Conservation (phyloP, 139 green algal species). For the Astrephomene gubernaculifera region DNA sequence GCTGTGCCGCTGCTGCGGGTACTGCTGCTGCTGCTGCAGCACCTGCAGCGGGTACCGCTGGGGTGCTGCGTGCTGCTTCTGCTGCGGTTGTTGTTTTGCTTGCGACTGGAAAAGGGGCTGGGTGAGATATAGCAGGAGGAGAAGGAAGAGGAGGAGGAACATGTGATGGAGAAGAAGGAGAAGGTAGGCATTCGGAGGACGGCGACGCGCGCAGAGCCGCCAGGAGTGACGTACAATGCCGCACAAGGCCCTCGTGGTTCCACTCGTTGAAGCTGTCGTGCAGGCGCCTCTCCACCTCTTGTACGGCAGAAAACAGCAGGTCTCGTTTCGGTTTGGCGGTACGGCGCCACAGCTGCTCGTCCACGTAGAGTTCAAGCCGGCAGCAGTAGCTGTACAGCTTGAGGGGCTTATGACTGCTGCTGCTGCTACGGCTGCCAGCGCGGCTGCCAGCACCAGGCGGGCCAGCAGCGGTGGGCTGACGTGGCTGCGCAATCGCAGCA, state of each 20-base stretch:
- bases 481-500: too few relatives aligned
- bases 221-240: slow-evolving; percentile 1
- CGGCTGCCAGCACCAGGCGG: too few relatives aligned
- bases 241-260: slow-evolving; percentile 7
- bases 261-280: background rate
- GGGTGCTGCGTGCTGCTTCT: too few relatives aligned
- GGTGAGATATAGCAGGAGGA: background rate
- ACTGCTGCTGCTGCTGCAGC: too few relatives aligned
- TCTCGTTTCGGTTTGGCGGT: slow-evolving; percentile 30
- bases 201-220: too few relatives aligned
- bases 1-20: too few relatives aligned
- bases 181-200: too few relatives aligned
- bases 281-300: slow-evolving; percentile 53
- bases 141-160: background rate
- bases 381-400: slow-evolving; percentile 71
- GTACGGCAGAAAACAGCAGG: slow-evolving; percentile 50
- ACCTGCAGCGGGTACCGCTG: too few relatives aligned
- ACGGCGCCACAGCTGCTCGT: slow-evolving; percentile 31
- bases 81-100: too few relatives aligned
- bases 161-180: too few relatives aligned
- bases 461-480: too few relatives aligned
- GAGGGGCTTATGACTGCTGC: slow-evolving; percentile 3
- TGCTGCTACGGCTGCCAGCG: background rate
- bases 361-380: slow-evolving; percentile 74
- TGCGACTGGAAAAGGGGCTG: too few relatives aligned